Conservation (phyloP, 768 basidiomycete genomes). For the Nidula microcarpa region DNA sequence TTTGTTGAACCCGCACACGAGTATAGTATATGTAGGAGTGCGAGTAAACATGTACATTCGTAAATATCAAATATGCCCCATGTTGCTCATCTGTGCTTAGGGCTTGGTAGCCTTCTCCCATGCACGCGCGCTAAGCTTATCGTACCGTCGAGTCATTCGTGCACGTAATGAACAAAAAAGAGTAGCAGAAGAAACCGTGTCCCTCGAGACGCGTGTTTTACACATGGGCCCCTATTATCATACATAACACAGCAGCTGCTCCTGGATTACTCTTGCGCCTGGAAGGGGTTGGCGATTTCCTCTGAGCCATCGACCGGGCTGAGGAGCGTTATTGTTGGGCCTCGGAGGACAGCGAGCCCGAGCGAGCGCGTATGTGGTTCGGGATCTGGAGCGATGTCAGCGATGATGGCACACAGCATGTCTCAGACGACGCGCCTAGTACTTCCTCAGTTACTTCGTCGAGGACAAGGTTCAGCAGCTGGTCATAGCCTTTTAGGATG, state of each 20-base stretch:
- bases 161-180: too few relatives aligned
- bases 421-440: slow-evolving; percentile 43
- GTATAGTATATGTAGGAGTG: background rate
- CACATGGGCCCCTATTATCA: too few relatives aligned
- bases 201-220: too few relatives aligned
- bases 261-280: slow-evolving; percentile 53
- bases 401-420: slow-evolving; percentile 4
- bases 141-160: too few relatives aligned
- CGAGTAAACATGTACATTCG: background rate
- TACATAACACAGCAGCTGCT: too few relatives aligned
- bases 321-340: slow-evolving; percentile 90
- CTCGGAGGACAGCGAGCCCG: slow-evolving; percentile 87
- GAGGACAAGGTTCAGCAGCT: slow-evolving; percentile 92
- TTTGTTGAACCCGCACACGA: background rate
- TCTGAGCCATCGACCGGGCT: slow-evolving; percentile 95
- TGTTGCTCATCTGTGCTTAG: too few relatives aligned
- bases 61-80: too few relatives aligned
- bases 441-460: slow-evolving; percentile 91
- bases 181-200: too few relatives aligned
- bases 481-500: slow-evolving; percentile 93
- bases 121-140: too few relatives aligned
- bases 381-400: slow-evolving; percentile 41
- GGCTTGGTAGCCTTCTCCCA: too few relatives aligned
- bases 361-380: slow-evolving; percentile 62
- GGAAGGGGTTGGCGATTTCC: slow-evolving; percentile 90